Percentiles rank a stretch among this genome's conserved stretches.
Evolutionary conservation across 345 rosid genomes (phyloP).

Genomic region (Acer negundo): DNA sequence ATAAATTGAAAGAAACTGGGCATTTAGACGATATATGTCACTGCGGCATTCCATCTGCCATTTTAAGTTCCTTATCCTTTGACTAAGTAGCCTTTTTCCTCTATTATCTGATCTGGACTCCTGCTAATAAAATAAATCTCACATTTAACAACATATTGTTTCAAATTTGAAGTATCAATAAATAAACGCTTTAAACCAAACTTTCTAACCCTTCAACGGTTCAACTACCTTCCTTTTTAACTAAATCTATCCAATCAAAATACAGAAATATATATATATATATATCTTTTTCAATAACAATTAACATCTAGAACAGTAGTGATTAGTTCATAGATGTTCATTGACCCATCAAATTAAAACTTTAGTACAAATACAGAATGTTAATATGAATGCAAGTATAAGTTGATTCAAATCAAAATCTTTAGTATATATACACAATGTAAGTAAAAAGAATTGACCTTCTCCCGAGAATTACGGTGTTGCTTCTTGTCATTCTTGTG

Average conservation of each 20-base stretch:
- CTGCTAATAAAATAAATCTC: constrained; percentile 45
- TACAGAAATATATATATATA: neutral
- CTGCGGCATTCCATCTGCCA: constrained; percentile 51
- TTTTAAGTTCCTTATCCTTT: constrained; percentile 64
- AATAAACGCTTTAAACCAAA: neutral
- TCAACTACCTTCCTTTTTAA: neutral
- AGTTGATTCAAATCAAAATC: constrained; percentile 13
- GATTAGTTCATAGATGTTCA: constrained; percentile 1
- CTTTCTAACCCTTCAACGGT: neutral
- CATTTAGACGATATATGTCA: constrained; percentile 63
- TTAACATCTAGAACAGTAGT: neutral
- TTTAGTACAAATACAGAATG: neutral
- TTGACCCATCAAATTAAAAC: neutral
- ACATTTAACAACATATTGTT: neutral
- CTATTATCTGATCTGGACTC: constrained; percentile 78
- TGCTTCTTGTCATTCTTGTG: constrained; percentile 48
- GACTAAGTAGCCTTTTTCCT: constrained; percentile 66
- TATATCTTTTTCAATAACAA: neutral
- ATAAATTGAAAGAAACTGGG: constrained; percentile 62
- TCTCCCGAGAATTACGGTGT: constrained; percentile 43
- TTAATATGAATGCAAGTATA: neutral
- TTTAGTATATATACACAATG: neutral
- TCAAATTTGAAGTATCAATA: neutral
- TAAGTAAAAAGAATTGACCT: constrained; percentile 31
- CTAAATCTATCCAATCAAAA: neutral